Percentiles rank a stretch among this genome's conserved stretches.
These are phyloP conservation scores for Neltuma alba DNA, from an alignment of 306 rosid species.

Conservation along the genomic window DNA sequence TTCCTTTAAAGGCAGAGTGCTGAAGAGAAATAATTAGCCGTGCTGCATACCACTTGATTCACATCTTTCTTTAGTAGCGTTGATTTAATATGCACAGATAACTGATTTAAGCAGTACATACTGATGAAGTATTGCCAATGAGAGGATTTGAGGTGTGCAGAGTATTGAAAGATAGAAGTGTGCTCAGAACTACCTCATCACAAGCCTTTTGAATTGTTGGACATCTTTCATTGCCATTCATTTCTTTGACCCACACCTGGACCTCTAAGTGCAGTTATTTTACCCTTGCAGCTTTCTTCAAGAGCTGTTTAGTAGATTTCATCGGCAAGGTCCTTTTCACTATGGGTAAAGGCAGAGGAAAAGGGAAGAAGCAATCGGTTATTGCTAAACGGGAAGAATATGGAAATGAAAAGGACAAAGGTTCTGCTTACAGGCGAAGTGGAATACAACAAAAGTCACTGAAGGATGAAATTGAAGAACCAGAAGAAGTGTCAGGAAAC, in stretches of 20 bases:
- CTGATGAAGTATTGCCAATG: constrained; percentile 2
- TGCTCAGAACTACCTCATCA: constrained; percentile 22
- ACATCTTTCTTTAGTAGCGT: background rate
- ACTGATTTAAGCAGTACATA: constrained; percentile 3
- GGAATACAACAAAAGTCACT: constrained; percentile 61
- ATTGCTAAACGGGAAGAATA: constrained; percentile 49
- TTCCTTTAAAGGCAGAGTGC: constrained; percentile 5
- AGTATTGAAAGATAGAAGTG: background rate
- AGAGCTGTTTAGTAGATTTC: constrained; percentile 34
- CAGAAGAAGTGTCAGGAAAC: constrained; percentile 50
- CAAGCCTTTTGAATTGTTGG: constrained; percentile 27
- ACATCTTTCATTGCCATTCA: constrained; percentile 26
- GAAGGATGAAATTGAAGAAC: constrained; percentile 56
- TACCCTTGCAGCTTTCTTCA: constrained; percentile 40
- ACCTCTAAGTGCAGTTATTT: constrained; percentile 32
- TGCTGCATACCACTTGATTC: constrained; percentile 21
- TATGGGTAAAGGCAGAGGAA: constrained; percentile 80
- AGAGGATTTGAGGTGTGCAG: constrained; percentile 16
- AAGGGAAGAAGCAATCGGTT: constrained; percentile 65
- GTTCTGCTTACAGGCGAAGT: constrained; percentile 56
- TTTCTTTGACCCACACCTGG: constrained; percentile 26
- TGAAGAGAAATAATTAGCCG: background rate
- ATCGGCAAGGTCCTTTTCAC: constrained; percentile 26
- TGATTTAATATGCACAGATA: constrained; percentile 4
- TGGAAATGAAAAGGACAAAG: constrained; percentile 61